Base-by-base conservation (phyloP, 768 basidiomycete species). In the Rickenella mellea region DNA sequence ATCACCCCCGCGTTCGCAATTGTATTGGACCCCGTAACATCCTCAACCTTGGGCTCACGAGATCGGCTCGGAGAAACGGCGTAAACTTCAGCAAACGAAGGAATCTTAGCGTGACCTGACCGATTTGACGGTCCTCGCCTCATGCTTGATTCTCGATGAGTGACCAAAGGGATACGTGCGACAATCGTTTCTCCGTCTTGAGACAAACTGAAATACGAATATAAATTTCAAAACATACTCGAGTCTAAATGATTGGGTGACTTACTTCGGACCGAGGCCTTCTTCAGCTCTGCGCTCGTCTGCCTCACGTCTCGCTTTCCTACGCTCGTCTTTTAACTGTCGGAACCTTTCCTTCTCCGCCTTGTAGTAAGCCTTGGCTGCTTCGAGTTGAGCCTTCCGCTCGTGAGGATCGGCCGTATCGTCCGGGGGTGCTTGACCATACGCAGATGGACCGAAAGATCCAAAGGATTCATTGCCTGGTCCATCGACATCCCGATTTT, bases 321-420 rank as follows among this genome's bases (percentile, higher is more conserved):
- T 68, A 43, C 66, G 71, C 20, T 64, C 62, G 37, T 77, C 74
- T 40, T 75, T 70, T 40, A 78, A 74, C 49, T 62, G 62, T 22
- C 82, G 72, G 51, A 85, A 84, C 19, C 65, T 66, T 51, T 83
- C 82, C 53, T 88, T 88, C 58, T 78, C 73, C 1, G 66, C 68
- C 59, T 75, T 82, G 57, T 88, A 88, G 19, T 62, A 60, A 21
- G 65, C 66, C 50, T 84, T 88, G 1, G 84, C 82, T 15, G 64
- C 72, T 51, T 85, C 77, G 3, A 86, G 71, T 24, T 51, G 46
- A 12, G 57, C 52, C 49, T 49, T 61, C 25, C 48, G 37, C 12
- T 51, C 54, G 25, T 41, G 17, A 17, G 29, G 15, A 33, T 27
- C 22, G 37, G 38, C 3, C 55, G 55, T 3, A 50, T 17, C 32